Percentiles rank a stretch among this genome's conserved stretches.
phyloP scores from a whole-genome alignment of 208 protist species.

The Herpetomonas tarakana region DNA sequence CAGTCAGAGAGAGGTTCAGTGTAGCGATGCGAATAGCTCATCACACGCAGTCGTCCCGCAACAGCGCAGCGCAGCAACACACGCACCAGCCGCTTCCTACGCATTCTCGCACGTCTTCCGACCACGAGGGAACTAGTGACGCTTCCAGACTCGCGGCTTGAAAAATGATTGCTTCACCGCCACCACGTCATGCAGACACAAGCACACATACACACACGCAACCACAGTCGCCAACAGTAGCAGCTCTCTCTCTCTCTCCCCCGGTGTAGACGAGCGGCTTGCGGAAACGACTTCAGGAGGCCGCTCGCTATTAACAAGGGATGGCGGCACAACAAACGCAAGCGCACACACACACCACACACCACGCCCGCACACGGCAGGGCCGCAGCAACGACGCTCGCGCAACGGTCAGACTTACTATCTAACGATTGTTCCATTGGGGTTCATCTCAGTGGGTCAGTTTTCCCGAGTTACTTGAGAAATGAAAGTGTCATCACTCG shows the following conservation, averaged over 20 bases:
- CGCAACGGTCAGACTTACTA: slow-evolving; percentile 61
- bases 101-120: slow-evolving; percentile 23
- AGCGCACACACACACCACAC: slow-evolving; percentile 56
- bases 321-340: no score
- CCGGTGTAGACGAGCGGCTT: slow-evolving; percentile 44
- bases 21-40: slow-evolving; percentile 28
- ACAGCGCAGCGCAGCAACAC: slow-evolving; percentile 37
- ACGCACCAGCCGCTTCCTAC: background rate
- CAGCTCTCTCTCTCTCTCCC: slow-evolving; percentile 10
- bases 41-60: slow-evolving; percentile 54
- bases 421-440: slow-evolving; percentile 72
- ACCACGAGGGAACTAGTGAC: slow-evolving; percentile 19
- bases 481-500: slow-evolving; percentile 24
- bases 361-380: no score
- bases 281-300: slow-evolving; percentile 23
- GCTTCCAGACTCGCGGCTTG: slow-evolving; percentile 18
- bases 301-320: slow-evolving; percentile 28
- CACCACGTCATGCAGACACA: background rate
- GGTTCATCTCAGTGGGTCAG: slow-evolving; percentile 47
- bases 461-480: slow-evolving; percentile 57
- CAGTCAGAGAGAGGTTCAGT: slow-evolving; percentile 55
- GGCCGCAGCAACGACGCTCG: no score
- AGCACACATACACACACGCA: slow-evolving; percentile 2
- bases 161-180: slow-evolving; percentile 19
- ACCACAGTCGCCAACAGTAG: background rate